Evolutionary conservation across 2,329 filamentous ascomycete genomes (phyloP).

Genomic region (Didymella lethalis): DNA sequence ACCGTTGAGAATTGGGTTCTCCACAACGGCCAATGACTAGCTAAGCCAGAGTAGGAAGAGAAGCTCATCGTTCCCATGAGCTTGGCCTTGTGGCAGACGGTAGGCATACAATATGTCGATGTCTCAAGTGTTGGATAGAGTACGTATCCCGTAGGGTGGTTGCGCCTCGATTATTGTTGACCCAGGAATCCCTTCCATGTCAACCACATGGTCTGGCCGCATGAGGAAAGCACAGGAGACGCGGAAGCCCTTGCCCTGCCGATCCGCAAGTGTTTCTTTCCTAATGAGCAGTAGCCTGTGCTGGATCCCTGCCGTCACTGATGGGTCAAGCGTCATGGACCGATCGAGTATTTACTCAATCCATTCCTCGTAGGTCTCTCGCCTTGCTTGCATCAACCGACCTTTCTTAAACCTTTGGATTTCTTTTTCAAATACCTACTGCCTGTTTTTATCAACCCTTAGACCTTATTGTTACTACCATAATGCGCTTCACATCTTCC

Average conservation of each 20-base stretch:
- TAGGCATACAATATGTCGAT: background rate
- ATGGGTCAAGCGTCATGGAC: slow-evolving; percentile 30
- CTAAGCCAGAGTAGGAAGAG: slow-evolving; percentile 17
- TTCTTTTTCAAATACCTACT: slow-evolving; percentile 5
- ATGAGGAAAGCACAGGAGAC: slow-evolving; percentile 21
- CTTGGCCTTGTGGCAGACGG: slow-evolving; percentile 4
- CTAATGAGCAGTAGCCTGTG: slow-evolving; percentile 25
- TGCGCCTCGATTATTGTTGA: background rate
- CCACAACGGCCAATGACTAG: slow-evolving; percentile 29
- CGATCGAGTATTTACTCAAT: slow-evolving; percentile 27
- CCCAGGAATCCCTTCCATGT: background rate
- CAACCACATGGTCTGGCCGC: slow-evolving; percentile 18
- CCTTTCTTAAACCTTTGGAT: background rate
- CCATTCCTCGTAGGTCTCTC: slow-evolving; percentile 16
- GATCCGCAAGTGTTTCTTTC: slow-evolving; percentile 27
- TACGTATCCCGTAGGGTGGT: background rate
- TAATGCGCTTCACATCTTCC: slow-evolving; percentile 47
- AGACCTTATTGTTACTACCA: slow-evolving; percentile 19
- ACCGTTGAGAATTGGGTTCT: slow-evolving; percentile 30
- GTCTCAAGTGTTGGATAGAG: background rate
- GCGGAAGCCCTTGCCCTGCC: slow-evolving; percentile 19
- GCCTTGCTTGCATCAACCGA: slow-evolving; percentile 6
- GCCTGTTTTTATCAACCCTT: slow-evolving; percentile 4
- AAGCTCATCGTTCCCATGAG: slow-evolving; percentile 21
- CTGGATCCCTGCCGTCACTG: slow-evolving; percentile 26